A percentile compares a stretch with the other conserved stretches of the same genome.
phyloP scores from a whole-genome alignment of 2,329 filamentous ascomycete genomes.

The Aspergillus flavus region DNA sequence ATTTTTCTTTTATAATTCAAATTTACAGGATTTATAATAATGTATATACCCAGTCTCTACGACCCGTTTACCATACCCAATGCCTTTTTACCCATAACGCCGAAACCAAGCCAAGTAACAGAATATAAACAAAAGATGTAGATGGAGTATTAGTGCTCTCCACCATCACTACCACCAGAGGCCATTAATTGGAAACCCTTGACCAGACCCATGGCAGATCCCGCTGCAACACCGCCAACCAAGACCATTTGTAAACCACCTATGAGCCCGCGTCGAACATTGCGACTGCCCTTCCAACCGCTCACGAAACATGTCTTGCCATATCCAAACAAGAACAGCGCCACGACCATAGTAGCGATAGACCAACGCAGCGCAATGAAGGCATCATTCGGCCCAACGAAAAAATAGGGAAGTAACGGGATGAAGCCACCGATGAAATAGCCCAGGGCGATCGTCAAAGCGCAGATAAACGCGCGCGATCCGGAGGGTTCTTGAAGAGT shows the following conservation, averaged over 20 bases:
- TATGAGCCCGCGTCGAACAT: slow-evolving; percentile 36
- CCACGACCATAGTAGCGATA: slow-evolving; percentile 55
- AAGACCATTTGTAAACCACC: slow-evolving; percentile 44
- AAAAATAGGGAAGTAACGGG: slow-evolving; percentile 58
- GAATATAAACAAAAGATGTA: neutral
- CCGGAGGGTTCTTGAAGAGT: slow-evolving; percentile 41
- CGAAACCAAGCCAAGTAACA: neutral
- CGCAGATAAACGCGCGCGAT: slow-evolving; percentile 41
- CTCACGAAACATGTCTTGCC: slow-evolving; percentile 49
- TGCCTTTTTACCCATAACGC: neutral
- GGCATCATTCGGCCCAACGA: slow-evolving; percentile 74
- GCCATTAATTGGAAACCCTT: slow-evolving; percentile 41
- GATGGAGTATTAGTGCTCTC: slow-evolving; percentile 1
- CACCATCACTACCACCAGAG: slow-evolving; percentile 1
- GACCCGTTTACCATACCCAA: neutral
- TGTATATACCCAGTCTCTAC: neutral
- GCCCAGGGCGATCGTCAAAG: slow-evolving; percentile 43
- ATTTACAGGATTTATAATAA: neutral
- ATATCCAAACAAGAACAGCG: slow-evolving; percentile 55
- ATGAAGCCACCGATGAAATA: slow-evolving; percentile 50
- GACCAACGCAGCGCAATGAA: slow-evolving; percentile 69
- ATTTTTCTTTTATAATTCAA: neutral
- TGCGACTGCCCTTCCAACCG: slow-evolving; percentile 38
- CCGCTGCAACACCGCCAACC: slow-evolving; percentile 43
- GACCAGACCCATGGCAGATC: slow-evolving; percentile 44